Evolutionary conservation across 768 basidiomycete genomes (phyloP).

Genomic region (Podaxis mareebaensis): DNA sequence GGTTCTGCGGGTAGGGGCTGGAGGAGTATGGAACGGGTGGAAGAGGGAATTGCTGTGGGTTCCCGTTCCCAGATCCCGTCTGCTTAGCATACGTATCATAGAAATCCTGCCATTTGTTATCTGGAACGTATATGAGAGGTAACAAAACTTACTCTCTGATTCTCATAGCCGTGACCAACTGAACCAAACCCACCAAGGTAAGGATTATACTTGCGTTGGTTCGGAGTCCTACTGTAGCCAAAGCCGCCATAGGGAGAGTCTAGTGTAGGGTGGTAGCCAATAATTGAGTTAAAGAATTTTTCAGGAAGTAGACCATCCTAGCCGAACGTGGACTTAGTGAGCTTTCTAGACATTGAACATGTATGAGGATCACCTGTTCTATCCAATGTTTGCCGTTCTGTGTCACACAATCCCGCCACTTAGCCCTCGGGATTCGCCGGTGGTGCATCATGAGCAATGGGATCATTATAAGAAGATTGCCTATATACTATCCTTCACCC

Average conservation of each 20-base stretch:
- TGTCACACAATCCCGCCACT: slow-evolving; percentile 68
- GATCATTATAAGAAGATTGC: slow-evolving; percentile 71
- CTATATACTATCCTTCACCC: no score
- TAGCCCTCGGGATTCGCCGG: slow-evolving; percentile 71
- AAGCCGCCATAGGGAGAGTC: slow-evolving; percentile 66
- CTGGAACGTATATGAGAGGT: slow-evolving; percentile 3
- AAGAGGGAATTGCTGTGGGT: slow-evolving; percentile 68
- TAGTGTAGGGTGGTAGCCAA: slow-evolving; percentile 74
- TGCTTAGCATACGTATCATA: slow-evolving; percentile 75
- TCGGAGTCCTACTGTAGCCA: slow-evolving; percentile 58
- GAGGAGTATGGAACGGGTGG: slow-evolving; percentile 56
- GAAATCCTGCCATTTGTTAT: slow-evolving; percentile 53
- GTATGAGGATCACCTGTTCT: slow-evolving; percentile 54
- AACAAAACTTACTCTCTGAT: slow-evolving; percentile 53
- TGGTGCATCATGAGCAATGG: slow-evolving; percentile 87
- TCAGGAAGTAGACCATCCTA: slow-evolving; percentile 62
- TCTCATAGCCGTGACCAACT: slow-evolving; percentile 73
- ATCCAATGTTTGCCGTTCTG: slow-evolving; percentile 78
- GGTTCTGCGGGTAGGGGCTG: slow-evolving; percentile 65
- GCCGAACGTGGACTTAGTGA: slow-evolving; percentile 26
- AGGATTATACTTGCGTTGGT: slow-evolving; percentile 61
- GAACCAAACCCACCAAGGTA: slow-evolving; percentile 56
- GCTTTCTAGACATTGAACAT: not conserved
- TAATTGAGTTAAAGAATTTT: slow-evolving; percentile 69
- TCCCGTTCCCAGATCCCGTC: slow-evolving; percentile 62